These are phyloP conservation scores for Lactifluus rugatus DNA, from an alignment of 768 basidiomycete genomes.

Conservation along the genomic window DNA sequence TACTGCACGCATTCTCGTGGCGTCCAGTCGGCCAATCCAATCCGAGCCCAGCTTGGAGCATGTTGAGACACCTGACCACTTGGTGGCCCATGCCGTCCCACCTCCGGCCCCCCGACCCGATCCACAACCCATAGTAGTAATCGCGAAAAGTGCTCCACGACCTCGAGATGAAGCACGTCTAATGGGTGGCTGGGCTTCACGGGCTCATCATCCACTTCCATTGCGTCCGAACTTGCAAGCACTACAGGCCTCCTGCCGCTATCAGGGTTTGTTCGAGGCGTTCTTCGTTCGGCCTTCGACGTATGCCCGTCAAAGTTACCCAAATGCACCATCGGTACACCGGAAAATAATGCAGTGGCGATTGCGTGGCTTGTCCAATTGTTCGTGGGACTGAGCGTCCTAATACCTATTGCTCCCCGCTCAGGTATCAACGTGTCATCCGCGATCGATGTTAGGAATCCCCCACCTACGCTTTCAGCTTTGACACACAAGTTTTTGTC, in stretches of 20 bases:
- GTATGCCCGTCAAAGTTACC: conserved; percentile 29
- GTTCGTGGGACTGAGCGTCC: conserved; percentile 14
- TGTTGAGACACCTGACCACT: conserved; percentile 40
- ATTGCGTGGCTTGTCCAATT: conserved; percentile 42
- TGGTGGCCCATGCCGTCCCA: conserved; percentile 23
- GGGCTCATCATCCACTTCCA: conserved; percentile 50
- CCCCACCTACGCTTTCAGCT: conserved; percentile 29
- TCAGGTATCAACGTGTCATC: not conserved
- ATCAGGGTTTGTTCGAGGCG: conserved; percentile 10
- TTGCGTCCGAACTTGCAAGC: conserved; percentile 27
- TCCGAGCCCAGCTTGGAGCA: conserved; percentile 43
- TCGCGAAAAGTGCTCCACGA: conserved; percentile 58
- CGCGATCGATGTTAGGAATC: not conserved
- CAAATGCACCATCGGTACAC: conserved; percentile 25
- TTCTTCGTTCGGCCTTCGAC: conserved; percentile 20
- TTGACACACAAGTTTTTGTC: conserved; percentile 60
- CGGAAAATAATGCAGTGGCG: conserved; percentile 37
- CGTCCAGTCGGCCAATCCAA: conserved; percentile 41
- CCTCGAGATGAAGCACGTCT: conserved; percentile 56
- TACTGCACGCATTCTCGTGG: conserved; percentile 49
- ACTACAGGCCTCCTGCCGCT: conserved; percentile 18
- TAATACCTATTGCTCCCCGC: not conserved
- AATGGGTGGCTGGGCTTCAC: conserved; percentile 45
- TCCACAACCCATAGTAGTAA: conserved; percentile 49
- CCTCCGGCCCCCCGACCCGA: conserved; percentile 42